Conservation (phyloP, 2,329 filamentous ascomycete genomes). For the Aspergillus sp. region DNA sequence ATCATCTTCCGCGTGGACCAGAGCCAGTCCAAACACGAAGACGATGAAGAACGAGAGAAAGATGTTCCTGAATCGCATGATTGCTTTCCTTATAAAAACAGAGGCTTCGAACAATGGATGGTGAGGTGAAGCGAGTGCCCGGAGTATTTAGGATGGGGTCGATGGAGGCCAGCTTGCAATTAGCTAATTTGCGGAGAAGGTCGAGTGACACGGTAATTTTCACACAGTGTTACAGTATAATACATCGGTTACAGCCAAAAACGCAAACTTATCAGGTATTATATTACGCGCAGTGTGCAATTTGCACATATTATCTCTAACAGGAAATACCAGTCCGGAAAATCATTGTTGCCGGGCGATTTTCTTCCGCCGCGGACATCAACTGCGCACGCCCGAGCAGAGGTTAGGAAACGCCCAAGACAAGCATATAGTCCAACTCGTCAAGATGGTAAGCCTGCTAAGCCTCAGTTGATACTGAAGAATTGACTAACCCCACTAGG, state of each 20-base stretch:
- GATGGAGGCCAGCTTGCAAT: constrained; percentile 28
- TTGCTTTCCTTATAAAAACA: constrained; percentile 6
- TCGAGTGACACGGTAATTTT: constrained; percentile 1
- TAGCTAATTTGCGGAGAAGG: constrained; percentile 18
- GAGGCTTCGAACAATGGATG: constrained; percentile 7
- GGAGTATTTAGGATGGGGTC: constrained; percentile 6
- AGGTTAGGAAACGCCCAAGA: not conserved
- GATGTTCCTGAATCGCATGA: constrained; percentile 28
- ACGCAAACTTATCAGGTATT: not conserved
- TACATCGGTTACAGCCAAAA: not conserved
- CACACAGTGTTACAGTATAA: not conserved
- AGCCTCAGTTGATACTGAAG: not conserved
- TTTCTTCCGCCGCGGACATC: constrained; percentile 22
- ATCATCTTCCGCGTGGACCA: constrained; percentile 65
- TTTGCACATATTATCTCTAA: constrained; percentile 1
- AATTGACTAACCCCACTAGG: constrained; percentile 41
- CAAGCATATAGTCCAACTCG: constrained; percentile 4
- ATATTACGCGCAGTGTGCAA: not conserved
- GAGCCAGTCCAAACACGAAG: constrained; percentile 60
- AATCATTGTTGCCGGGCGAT: constrained; percentile 27
- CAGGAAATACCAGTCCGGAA: constrained; percentile 12
- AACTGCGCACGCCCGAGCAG: not conserved
- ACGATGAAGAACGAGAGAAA: constrained; percentile 64
- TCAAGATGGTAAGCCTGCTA: constrained; percentile 24
- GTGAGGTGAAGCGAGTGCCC: not conserved